Percentiles rank a stretch among this genome's conserved stretches.
phyloP scores from a whole-genome alignment of 2,329 filamentous ascomycete genomes.

The Myriangium duriaei region DNA sequence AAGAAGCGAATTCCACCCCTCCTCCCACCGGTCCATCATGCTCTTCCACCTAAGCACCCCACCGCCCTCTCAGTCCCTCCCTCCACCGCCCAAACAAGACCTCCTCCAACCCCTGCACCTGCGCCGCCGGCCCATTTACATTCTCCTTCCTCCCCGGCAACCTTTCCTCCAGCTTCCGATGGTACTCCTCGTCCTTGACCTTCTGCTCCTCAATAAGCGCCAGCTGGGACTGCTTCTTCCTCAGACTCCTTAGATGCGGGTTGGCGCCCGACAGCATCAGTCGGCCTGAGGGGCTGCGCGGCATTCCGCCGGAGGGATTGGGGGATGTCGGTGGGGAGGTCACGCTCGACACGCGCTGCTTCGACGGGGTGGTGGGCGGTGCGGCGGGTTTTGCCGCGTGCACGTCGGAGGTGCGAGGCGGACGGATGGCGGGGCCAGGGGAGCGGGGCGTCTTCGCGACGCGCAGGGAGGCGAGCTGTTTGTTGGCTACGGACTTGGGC shows the following conservation, averaged over 20 bases:
- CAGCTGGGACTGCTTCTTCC: conserved; percentile 21
- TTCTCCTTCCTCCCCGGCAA: conserved; percentile 44
- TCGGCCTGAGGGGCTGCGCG: conserved; percentile 39
- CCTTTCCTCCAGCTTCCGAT: conserved; percentile 38
- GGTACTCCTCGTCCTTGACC: conserved; percentile 29
- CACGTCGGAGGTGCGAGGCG: conserved; percentile 8
- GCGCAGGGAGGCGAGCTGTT: conserved; percentile 24
- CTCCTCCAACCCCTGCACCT: conserved; percentile 77
- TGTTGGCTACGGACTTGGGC: conserved; percentile 22
- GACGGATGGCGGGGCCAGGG: conserved; percentile 11
- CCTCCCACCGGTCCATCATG: too few relatives aligned
- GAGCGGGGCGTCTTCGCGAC: conserved; percentile 9
- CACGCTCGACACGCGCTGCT: conserved; percentile 1
- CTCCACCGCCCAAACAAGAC: conserved; percentile 86
- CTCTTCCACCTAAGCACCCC: too few relatives aligned
- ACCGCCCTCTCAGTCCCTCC: conserved; percentile 55
- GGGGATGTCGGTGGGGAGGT: conserved; percentile 8
- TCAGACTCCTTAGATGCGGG: conserved; percentile 70
- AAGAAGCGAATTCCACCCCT: conserved; percentile 3
- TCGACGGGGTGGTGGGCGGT: not conserved
- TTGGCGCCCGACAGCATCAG: conserved; percentile 70
- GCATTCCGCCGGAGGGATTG: conserved; percentile 30
- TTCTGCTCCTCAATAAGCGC: conserved; percentile 11
- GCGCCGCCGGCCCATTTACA: conserved; percentile 51
- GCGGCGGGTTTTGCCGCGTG: not conserved